Conservation (phyloP, 257 asterid genomes). For the Penstemon newberryi region DNA sequence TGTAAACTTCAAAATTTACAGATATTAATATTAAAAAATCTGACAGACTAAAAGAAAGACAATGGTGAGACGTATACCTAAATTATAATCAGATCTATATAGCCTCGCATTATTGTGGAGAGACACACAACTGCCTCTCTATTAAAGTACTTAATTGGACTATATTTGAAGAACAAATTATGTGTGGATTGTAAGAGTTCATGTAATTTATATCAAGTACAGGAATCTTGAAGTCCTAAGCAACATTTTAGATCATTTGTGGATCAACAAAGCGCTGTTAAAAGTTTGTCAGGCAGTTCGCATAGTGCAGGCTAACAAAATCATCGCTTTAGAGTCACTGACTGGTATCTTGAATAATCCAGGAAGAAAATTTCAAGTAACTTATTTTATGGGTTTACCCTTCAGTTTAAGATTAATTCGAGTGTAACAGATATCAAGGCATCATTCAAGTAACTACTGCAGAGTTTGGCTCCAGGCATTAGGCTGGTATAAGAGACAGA, state of each 20-base stretch:
- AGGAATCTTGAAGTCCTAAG: too few relatives aligned
- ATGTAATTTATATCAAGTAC: too few relatives aligned
- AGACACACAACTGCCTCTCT: not conserved
- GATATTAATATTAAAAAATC: slow-evolving; percentile 21
- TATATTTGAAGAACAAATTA: too few relatives aligned
- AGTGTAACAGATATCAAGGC: slow-evolving; percentile 13
- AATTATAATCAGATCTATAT: not conserved
- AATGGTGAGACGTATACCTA: not conserved
- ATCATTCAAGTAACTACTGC: slow-evolving; percentile 12
- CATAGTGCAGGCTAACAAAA: slow-evolving; percentile 14
- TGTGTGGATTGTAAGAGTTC: too few relatives aligned
- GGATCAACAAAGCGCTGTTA: too few relatives aligned
- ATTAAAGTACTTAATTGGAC: too few relatives aligned
- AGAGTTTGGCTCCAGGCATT: slow-evolving; percentile 12
- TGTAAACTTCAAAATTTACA: not conserved
- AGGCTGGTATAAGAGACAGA: slow-evolving; percentile 14
- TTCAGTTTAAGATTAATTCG: slow-evolving; percentile 14
- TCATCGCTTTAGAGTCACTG: not conserved
- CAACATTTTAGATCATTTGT: too few relatives aligned
- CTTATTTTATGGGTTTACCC: not conserved
- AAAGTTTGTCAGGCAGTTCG: too few relatives aligned
- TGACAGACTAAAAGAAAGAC: slow-evolving; percentile 5
- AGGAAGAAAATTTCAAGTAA: not conserved
- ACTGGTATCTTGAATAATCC: not conserved
- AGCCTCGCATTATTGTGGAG: not conserved